Evolutionary conservation across 2,329 filamentous ascomycete genomes (phyloP).

Genomic region (Phoma herbarum): DNA sequence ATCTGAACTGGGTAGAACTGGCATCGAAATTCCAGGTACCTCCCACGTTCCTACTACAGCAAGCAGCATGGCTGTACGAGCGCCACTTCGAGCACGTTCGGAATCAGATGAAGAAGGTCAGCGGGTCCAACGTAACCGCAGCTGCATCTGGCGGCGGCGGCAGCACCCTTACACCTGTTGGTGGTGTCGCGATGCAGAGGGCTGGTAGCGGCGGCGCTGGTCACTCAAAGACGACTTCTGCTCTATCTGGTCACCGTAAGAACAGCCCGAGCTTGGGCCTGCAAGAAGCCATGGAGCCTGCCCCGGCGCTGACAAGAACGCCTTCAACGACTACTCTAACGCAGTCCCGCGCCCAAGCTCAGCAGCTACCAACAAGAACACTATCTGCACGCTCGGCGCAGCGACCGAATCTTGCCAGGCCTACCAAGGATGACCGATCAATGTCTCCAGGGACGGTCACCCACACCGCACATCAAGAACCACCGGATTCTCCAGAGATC

Average conservation of each 20-base stretch:
- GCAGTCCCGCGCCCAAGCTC: constrained; percentile 45
- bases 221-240: constrained; percentile 59
- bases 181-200: constrained; percentile 60
- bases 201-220: constrained; percentile 58
- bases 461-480: constrained; percentile 20
- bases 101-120: constrained; percentile 84
- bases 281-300: constrained; percentile 55
- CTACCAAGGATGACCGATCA: constrained; percentile 27
- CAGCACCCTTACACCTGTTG: constrained; percentile 55
- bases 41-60: constrained; percentile 87
- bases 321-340: constrained; percentile 60
- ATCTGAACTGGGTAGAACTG: constrained; percentile 88
- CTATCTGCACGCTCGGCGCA: constrained; percentile 40
- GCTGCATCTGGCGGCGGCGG: constrained; percentile 31
- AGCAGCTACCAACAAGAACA: constrained; percentile 35
- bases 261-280: constrained; percentile 64
- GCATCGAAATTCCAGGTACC: constrained; percentile 83
- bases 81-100: constrained; percentile 88
- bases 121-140: constrained; percentile 65
- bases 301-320: constrained; percentile 53
- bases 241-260: constrained; percentile 64
- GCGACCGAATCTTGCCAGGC: constrained; percentile 33
- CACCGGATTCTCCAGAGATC: constrained; percentile 33
- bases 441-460: constrained; percentile 14
- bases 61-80: constrained; percentile 94